A percentile compares a stretch with the other conserved stretches of the same genome.
Evolutionary conservation across 1,284 basidiomycete genomes (phyloP).

Genomic region (Marasmius tenuissimus): DNA sequence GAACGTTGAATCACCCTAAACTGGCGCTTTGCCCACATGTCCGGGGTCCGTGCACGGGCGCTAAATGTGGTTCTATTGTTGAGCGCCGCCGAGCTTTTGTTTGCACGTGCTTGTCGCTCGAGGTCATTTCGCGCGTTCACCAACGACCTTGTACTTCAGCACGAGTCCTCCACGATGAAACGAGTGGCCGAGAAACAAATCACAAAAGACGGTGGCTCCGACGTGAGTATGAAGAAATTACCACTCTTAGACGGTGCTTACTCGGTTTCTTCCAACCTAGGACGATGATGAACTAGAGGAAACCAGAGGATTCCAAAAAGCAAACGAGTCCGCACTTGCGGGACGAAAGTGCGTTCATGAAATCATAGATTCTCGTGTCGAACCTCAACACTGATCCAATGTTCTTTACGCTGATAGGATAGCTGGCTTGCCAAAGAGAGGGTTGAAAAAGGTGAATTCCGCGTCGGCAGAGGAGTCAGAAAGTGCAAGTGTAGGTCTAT

Average conservation of each 20-base stretch:
- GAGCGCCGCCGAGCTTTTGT: background rate
- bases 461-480: no score
- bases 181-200: slow-evolving; percentile 75
- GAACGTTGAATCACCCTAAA: no score
- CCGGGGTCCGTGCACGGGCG: no score
- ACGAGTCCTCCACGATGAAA: slow-evolving; percentile 49
- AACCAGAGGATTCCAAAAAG: slow-evolving; percentile 48
- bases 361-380: slow-evolving; percentile 1
- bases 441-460: background rate
- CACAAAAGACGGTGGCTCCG: slow-evolving; percentile 54
- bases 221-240: slow-evolving; percentile 17
- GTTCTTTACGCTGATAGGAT: slow-evolving; percentile 41
- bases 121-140: background rate
- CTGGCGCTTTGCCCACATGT: no score
- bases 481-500: slow-evolving; percentile 12
- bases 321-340: slow-evolving; percentile 52
- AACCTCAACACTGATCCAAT: slow-evolving; percentile 15
- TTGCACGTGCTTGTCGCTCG: background rate
- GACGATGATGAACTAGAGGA: slow-evolving; percentile 36
- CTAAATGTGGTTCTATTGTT: no score
- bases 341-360: slow-evolving; percentile 47
- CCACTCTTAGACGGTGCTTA: background rate
- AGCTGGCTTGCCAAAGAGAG: slow-evolving; percentile 55
- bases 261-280: background rate
- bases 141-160: background rate